These are phyloP conservation scores for Candolleomyces efflorescens DNA, from an alignment of 768 basidiomycete genomes.

Conservation along the genomic window DNA sequence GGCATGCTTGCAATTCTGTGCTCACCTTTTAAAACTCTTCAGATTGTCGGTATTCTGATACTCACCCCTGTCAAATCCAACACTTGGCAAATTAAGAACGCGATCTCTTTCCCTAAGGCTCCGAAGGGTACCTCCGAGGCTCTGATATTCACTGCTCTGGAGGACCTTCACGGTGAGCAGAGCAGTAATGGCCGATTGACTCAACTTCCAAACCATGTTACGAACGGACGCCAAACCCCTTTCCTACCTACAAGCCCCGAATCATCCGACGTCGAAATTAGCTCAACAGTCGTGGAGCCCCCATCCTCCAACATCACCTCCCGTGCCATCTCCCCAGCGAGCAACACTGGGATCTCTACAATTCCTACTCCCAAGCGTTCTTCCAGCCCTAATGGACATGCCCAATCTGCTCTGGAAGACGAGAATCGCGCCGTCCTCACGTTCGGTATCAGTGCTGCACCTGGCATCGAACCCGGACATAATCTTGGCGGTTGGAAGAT, in stretches of 20 bases:
- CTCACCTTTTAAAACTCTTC: conserved; percentile 6
- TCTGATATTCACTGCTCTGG: conserved; percentile 45
- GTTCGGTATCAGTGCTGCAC: conserved; percentile 46
- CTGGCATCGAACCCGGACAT: conserved; percentile 31
- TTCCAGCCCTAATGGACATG: neutral
- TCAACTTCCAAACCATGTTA: too few relatives aligned
- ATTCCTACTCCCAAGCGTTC: neutral
- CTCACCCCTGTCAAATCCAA: conserved; percentile 41
- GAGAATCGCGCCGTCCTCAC: conserved; percentile 32
- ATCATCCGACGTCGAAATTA: neutral
- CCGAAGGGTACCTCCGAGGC: conserved; percentile 52
- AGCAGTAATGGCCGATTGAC: neutral
- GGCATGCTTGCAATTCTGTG: neutral
- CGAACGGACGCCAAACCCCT: too few relatives aligned
- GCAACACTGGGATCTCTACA: neutral
- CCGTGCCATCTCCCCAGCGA: neutral
- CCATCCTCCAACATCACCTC: neutral
- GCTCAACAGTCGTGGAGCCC: neutral
- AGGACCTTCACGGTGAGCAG: conserved; percentile 23
- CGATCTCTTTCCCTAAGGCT: conserved; percentile 47
- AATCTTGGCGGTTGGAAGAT: conserved; percentile 48
- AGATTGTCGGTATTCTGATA: conserved; percentile 47
- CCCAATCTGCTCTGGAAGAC: conserved; percentile 9
- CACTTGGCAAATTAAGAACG: conserved; percentile 54
- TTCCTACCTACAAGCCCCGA: neutral